A percentile compares a stretch with the other conserved stretches of the same genome.
Conservation (phyloP, 148 eudicot species). For the Fagopyrum homotropicum region DNA sequence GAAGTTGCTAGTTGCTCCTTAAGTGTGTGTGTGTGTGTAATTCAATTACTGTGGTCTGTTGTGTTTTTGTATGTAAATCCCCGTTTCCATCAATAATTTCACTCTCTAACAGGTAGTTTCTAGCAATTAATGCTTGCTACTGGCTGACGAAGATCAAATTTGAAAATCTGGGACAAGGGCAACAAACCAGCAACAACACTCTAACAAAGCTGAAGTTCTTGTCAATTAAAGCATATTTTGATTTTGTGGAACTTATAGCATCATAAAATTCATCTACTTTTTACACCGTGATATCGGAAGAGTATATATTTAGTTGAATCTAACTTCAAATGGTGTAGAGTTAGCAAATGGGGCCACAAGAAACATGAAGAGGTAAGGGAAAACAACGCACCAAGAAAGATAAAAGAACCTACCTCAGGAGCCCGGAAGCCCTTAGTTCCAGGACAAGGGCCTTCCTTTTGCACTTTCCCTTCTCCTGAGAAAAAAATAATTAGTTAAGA, state of each 20-base stretch:
- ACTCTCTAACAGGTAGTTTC: too few relatives aligned
- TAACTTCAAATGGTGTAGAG: background rate
- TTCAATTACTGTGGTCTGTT: too few relatives aligned
- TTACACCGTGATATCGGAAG: background rate
- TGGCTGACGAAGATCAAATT: background rate
- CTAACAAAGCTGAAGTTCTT: background rate
- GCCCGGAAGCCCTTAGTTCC: constrained; percentile 99
- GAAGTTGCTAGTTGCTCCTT: too few relatives aligned
- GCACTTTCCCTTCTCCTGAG: constrained; percentile 41
- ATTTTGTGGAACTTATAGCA: background rate
- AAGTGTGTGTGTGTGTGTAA: too few relatives aligned
- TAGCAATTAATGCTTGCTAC: background rate
- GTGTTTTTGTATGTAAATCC: too few relatives aligned
- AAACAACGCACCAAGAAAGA: background rate
- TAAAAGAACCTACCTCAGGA: constrained; percentile 66
- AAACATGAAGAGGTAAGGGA: background rate
- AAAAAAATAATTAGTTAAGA: background rate
- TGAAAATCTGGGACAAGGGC: background rate
- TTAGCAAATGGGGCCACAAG: background rate
- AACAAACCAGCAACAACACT: background rate
- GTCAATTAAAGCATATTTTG: background rate
- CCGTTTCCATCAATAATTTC: too few relatives aligned
- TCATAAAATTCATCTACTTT: background rate
- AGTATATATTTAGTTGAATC: background rate
- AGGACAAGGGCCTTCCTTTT: constrained; percentile 80